Conservation (phyloP, 2,329 filamentous ascomycete species). For the Drechslera avenae region DNA sequence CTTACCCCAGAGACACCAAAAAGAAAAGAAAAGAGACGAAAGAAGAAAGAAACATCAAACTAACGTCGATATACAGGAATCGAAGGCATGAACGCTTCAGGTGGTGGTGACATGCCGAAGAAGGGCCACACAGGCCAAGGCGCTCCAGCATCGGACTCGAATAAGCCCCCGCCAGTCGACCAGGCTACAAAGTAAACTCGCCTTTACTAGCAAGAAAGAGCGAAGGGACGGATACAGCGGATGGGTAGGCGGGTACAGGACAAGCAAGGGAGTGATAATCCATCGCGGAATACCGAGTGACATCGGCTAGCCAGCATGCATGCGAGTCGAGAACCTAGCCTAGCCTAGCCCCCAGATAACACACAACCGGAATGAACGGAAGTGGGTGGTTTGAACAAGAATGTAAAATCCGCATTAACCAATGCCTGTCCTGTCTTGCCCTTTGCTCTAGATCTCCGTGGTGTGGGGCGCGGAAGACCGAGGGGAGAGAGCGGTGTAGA, state of each 20-base stretch:
- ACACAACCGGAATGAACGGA: no score
- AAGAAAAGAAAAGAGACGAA: not conserved
- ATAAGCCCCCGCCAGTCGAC: slow-evolving; percentile 28
- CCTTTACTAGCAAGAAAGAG: no score
- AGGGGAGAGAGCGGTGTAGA: no score
- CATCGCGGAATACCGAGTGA: not conserved
- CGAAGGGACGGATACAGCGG: not conserved
- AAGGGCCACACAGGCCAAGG: slow-evolving; percentile 23
- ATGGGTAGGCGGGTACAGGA: not conserved
- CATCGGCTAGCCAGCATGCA: not conserved
- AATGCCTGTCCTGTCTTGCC: no score
- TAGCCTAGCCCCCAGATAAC: no score
- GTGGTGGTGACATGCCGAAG: slow-evolving; percentile 35
- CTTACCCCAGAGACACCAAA: not conserved
- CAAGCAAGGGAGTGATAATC: not conserved
- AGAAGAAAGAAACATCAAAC: not conserved
- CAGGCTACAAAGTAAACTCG: slow-evolving; percentile 24
- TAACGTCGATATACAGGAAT: slow-evolving; percentile 21
- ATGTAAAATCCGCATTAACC: no score
- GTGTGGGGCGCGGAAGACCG: no score
- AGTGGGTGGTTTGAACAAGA: no score
- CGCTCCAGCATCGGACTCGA: slow-evolving; percentile 16
- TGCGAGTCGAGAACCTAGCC: no score
- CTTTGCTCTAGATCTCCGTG: no score
- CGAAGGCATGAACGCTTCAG: slow-evolving; percentile 44